Evolutionary conservation across 768 basidiomycete species (phyloP).

Genomic region (Chiua virens): DNA sequence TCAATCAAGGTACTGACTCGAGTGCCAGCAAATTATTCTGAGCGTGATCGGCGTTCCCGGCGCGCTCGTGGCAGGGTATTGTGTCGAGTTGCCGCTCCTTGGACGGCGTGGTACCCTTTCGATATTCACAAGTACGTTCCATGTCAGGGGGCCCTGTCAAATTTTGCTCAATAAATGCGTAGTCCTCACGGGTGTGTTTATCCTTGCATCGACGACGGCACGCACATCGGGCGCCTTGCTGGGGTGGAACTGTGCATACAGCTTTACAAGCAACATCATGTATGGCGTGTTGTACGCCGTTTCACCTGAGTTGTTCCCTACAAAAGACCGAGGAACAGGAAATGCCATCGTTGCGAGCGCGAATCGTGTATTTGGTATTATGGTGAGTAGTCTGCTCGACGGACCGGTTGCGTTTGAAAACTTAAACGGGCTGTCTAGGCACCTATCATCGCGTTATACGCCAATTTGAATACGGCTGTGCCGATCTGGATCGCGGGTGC

Average conservation of each 20-base stretch:
- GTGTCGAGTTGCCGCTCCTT: constrained; percentile 50
- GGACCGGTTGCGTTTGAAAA: background rate
- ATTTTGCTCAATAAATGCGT: background rate
- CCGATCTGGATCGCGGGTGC: constrained; percentile 73
- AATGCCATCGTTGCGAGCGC: constrained; percentile 52
- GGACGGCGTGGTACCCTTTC: constrained; percentile 56
- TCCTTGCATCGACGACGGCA: constrained; percentile 57
- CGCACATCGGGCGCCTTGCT: constrained; percentile 51
- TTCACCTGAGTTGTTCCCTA: constrained; percentile 54
- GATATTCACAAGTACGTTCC: constrained; percentile 44
- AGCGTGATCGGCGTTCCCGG: constrained; percentile 60
- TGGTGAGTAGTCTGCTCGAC: constrained; percentile 34
- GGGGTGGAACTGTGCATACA: constrained; percentile 60
- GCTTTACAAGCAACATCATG: constrained; percentile 57
- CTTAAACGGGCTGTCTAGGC: constrained; percentile 35
- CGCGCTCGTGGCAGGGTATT: constrained; percentile 52
- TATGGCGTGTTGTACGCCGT: constrained; percentile 47
- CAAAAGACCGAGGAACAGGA: constrained; percentile 54
- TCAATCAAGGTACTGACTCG: constrained; percentile 6
- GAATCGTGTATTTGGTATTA: constrained; percentile 60
- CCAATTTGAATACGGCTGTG: constrained; percentile 58
- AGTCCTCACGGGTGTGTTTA: constrained; percentile 56
- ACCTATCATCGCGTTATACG: constrained; percentile 68
- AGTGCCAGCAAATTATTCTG: constrained; percentile 50
- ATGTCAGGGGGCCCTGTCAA: background rate